phyloP scores from a whole-genome alignment of 208 protist genomes.

The Leishmania tarentolae region DNA sequence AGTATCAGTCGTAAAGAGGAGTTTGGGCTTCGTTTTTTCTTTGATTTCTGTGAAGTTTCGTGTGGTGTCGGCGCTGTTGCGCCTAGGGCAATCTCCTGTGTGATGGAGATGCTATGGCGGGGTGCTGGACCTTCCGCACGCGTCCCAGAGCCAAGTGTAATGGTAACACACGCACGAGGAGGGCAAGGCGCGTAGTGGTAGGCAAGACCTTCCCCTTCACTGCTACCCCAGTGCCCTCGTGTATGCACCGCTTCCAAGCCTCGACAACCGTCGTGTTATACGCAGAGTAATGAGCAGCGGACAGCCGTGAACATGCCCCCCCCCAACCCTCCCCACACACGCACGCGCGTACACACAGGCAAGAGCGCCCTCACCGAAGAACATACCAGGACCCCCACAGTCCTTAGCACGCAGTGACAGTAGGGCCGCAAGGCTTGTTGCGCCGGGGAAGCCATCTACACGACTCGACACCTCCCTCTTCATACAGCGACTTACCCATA shows the following conservation, averaged over 20 bases:
- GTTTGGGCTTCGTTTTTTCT: background rate
- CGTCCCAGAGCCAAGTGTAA: background rate
- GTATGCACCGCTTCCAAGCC: too few species aligned
- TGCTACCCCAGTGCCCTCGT: too few species aligned
- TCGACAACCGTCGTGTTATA: too few species aligned
- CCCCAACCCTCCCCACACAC: background rate
- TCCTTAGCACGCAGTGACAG: too few species aligned
- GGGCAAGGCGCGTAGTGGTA: too few species aligned
- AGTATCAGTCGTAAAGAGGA: background rate
- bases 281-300: too few species aligned
- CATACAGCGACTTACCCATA: conserved; percentile 39
- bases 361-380: too few species aligned
- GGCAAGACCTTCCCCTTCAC: too few species aligned
- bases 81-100: background rate
- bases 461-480: background rate
- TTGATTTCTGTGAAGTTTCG: background rate
- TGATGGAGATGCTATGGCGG: background rate
- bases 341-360: background rate
- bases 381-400: too few species aligned
- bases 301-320: too few species aligned
- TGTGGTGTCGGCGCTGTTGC: background rate
- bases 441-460: background rate
- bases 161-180: too few species aligned
- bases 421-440: too few species aligned
- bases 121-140: background rate